Base-by-base conservation (phyloP, 495 filamentous ascomycete genomes). In the Penicillium crystallinum region DNA sequence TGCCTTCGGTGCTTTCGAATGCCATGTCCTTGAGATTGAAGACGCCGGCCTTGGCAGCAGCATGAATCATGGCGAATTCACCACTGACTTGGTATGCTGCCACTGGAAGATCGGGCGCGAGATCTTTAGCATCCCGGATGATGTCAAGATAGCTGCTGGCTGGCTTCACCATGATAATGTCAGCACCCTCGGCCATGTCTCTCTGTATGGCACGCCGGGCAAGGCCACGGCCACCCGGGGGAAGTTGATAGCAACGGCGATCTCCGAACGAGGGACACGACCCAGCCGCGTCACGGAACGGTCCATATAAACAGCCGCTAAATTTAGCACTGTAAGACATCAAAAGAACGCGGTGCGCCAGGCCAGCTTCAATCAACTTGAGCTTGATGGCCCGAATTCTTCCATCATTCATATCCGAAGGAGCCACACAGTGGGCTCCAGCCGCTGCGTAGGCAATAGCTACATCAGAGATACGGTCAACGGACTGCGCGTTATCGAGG, bases 281-380 rank as follows among this genome's bases (percentile, higher is more conserved):
- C 15, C 91, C 92, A 18, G 93, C 93, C 9, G 93, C 92, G 67
- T 98, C 93, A 47, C 93, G 86, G 77, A 98, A 98, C 23, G 93
- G 93, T 0, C 93, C 93, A 72, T 98, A 98, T 4, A 98, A 78
- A 63, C 90, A 96, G 46, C 93, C 93, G 34, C 87, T 89, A 72
- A 98, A 98, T 65, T 98, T 98, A 49, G 93, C 93, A 30, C 90
- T 87, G 68, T 98, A 98, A 12, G 90, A 95, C 92, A 98, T 97
- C 19, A 98, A 76, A 45, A 96, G 82, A 8, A 88, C 81, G 60
- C 85, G 86, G 65, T 98, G 93, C 10, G 89, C 88, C 59, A 97
- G 82, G 48, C 91, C 91, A 23, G 85, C 81, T 66, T 96, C 90
- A 45, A 96, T 96, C 52, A 98, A 72, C 71, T 96, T 96, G 30